phyloP scores from a whole-genome alignment of 768 basidiomycete genomes.

The Antrodiella citrinella region DNA sequence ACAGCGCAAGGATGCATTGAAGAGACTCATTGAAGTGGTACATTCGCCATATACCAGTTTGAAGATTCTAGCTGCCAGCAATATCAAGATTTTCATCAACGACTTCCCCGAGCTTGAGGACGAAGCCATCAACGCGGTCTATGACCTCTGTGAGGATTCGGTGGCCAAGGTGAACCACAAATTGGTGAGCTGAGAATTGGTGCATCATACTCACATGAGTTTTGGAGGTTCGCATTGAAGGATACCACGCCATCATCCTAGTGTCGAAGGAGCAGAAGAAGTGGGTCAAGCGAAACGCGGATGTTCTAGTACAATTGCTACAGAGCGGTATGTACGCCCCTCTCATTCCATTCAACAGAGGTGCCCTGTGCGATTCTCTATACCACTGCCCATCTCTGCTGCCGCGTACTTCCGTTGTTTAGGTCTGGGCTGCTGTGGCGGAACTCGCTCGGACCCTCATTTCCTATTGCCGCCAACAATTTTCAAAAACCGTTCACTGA shows the following conservation, averaged over 20 bases:
- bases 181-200: background rate
- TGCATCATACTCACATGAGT: background rate
- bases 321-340: constrained; percentile 54
- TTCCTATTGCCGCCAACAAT: no score
- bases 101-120: constrained; percentile 70
- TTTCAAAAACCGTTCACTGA: background rate
- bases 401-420: background rate
- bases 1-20: constrained; percentile 46
- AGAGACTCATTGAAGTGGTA: constrained; percentile 44
- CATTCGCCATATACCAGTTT: constrained; percentile 37
- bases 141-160: constrained; percentile 71
- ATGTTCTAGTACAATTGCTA: constrained; percentile 67
- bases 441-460: no score
- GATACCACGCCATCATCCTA: constrained; percentile 53
- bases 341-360: background rate
- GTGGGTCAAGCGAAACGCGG: constrained; percentile 64
- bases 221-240: constrained; percentile 56
- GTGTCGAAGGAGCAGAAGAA: constrained; percentile 41
- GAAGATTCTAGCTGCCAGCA: constrained; percentile 50
- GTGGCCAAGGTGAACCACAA: constrained; percentile 35
- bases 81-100: constrained; percentile 51
- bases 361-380: background rate
- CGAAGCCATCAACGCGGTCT: constrained; percentile 67
- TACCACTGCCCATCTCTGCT: background rate
- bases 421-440: background rate